Percentiles rank a stretch among this genome's conserved stretches.
phyloP scores from a whole-genome alignment of 768 basidiomycete genomes.

The Lactifluus echinatus region DNA sequence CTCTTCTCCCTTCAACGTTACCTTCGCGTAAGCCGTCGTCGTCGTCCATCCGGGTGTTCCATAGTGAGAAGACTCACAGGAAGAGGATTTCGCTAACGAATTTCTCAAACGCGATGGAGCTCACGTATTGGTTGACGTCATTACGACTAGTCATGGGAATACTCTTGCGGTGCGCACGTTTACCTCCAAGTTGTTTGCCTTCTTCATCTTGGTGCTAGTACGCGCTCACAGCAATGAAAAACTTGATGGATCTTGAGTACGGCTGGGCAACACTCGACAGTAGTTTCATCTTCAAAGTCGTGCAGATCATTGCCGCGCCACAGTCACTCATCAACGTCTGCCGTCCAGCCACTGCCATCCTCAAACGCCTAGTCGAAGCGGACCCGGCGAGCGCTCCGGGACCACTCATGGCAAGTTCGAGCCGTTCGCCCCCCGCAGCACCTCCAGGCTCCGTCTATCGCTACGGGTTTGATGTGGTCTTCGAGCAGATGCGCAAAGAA shows the following conservation, averaged over 20 bases:
- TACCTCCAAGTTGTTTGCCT: not conserved
- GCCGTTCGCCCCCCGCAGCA: conserved; percentile 40
- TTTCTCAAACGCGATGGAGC: conserved; percentile 72
- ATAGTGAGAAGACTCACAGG: conserved; percentile 35
- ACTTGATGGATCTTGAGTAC: conserved; percentile 78
- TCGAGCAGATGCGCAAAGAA: conserved; percentile 72
- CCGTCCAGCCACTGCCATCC: conserved; percentile 82
- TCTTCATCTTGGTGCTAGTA: conserved; percentile 41
- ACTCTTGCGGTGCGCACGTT: conserved; percentile 60
- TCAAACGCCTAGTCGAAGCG: conserved; percentile 84
- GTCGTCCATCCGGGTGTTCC: not conserved
- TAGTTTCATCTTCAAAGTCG: conserved; percentile 67
- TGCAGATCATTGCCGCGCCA: conserved; percentile 67
- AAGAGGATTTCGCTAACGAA: conserved; percentile 73
- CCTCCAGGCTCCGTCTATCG: conserved; percentile 68
- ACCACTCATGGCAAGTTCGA: conserved; percentile 49
- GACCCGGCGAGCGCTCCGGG: conserved; percentile 64
- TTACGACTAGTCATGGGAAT: conserved; percentile 64
- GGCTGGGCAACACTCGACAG: conserved; percentile 73
- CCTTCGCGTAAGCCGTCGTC: conserved; percentile 47
- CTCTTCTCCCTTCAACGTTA: conserved; percentile 74
- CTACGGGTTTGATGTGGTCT: conserved; percentile 80
- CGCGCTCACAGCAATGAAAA: conserved; percentile 77
- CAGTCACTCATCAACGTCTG: conserved; percentile 81
- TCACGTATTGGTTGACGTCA: conserved; percentile 58